Evolutionary conservation across 805 yeast species (phyloP).

Genomic region (Candida tammaniensis): DNA sequence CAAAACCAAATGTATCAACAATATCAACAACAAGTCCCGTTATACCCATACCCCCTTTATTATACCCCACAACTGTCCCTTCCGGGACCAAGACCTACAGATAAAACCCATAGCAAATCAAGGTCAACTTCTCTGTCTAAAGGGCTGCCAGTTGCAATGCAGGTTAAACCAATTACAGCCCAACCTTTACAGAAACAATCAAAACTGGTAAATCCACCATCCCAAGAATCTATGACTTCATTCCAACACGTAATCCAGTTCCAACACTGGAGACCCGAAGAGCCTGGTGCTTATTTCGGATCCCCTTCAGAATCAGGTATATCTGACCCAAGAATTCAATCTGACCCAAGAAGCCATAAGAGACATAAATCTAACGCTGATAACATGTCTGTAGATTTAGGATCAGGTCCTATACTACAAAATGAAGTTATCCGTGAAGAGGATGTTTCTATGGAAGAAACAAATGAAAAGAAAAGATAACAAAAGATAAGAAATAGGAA

Average conservation of each 20-base stretch:
- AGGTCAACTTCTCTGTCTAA: conserved; percentile 4
- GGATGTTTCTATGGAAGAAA: conserved; percentile 15
- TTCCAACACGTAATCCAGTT: conserved; percentile 53
- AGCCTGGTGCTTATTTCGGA: conserved; percentile 14
- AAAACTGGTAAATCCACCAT: conserved; percentile 28
- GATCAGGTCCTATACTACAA: conserved; percentile 4
- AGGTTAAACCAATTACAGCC: conserved; percentile 42
- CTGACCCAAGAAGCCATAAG: conserved; percentile 24
- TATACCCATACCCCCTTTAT: conserved; percentile 8
- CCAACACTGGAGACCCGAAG: conserved; percentile 56
- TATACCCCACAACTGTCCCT: conserved; percentile 3
- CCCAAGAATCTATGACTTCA: conserved; percentile 44
- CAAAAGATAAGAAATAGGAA: background rate
- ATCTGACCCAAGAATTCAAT: no score
- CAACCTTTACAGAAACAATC: conserved; percentile 35
- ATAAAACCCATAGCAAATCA: conserved; percentile 16
- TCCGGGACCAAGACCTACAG: conserved; percentile 1
- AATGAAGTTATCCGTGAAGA: no score
- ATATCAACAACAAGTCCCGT: conserved; percentile 6
- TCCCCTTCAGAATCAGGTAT: conserved; percentile 10
- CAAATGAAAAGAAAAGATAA: conserved; percentile 4
- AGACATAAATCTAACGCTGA: conserved; percentile 33
- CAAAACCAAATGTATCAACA: conserved; percentile 11
- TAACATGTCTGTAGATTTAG: conserved; percentile 28
- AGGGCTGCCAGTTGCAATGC: conserved; percentile 26